Conservation (phyloP, 2,329 filamentous ascomycete species). For the Pestalotiopsis sp. region DNA sequence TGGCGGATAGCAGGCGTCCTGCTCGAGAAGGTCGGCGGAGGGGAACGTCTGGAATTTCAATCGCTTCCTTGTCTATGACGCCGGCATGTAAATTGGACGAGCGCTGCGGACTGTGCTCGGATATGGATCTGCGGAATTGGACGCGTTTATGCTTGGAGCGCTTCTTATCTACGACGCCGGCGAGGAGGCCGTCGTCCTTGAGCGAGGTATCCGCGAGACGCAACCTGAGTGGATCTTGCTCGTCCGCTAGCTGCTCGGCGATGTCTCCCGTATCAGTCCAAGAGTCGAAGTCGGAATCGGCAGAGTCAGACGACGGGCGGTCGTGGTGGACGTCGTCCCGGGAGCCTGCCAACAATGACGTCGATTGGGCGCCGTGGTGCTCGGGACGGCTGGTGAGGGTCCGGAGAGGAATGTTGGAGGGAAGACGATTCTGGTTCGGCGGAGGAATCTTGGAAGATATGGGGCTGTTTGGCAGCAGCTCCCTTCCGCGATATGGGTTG, state of each 20-base stretch:
- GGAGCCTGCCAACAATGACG: constrained; percentile 48
- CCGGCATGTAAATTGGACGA: constrained; percentile 39
- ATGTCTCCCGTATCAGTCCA: constrained; percentile 97
- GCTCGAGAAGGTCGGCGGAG: constrained; percentile 64
- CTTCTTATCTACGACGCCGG: constrained; percentile 47
- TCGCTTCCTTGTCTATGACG: constrained; percentile 71
- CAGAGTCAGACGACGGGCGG: constrained; percentile 51
- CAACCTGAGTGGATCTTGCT: constrained; percentile 77
- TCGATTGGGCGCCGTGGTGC: constrained; percentile 42
- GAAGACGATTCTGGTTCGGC: constrained; percentile 66
- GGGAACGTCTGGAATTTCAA: constrained; percentile 73
- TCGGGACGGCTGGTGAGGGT: constrained; percentile 56
- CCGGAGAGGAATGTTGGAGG: constrained; percentile 86
- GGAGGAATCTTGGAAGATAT: constrained; percentile 83
- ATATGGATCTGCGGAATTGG: constrained; percentile 61
- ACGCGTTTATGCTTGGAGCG: constrained; percentile 62
- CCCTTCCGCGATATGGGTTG: constrained; percentile 53
- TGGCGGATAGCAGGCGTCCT: constrained; percentile 73
- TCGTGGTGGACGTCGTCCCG: constrained; percentile 44
- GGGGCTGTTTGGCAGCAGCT: constrained; percentile 80
- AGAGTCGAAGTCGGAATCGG: constrained; percentile 68
- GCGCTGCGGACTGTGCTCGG: constrained; percentile 35
- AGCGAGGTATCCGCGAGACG: constrained; percentile 64
- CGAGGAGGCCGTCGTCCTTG: constrained; percentile 63
- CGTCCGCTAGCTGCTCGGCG: constrained; percentile 84